These are phyloP conservation scores for Penicillium subrubescens DNA, from an alignment of 495 filamentous ascomycete genomes.

Conservation along the genomic window DNA sequence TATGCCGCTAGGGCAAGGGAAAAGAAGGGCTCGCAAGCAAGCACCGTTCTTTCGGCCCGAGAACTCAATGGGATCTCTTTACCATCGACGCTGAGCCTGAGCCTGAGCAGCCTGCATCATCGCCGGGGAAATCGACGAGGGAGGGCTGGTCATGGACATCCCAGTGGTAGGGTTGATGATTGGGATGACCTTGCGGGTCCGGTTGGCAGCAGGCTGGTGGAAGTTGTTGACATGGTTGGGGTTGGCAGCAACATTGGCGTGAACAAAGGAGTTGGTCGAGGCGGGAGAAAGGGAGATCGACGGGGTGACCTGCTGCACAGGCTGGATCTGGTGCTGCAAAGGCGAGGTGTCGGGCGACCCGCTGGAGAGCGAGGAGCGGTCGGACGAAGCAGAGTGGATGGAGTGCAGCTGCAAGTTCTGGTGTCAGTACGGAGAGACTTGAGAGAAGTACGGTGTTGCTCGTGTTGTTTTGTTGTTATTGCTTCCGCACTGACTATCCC, in stretches of 20 bases:
- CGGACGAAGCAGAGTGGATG: conserved; percentile 85
- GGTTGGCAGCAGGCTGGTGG: conserved; percentile 83
- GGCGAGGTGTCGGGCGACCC: conserved; percentile 94
- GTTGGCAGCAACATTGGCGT: conserved; percentile 54
- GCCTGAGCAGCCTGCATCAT: conserved; percentile 70
- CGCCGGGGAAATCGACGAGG: conserved; percentile 82
- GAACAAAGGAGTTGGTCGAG: conserved; percentile 64
- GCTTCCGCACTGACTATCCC: conserved; percentile 6
- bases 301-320: conserved; percentile 72
- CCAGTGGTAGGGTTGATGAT: conserved; percentile 97
- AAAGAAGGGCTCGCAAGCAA: conserved; percentile 16
- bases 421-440: conserved; percentile 20
- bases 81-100: conserved; percentile 58
- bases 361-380: conserved; percentile 91
- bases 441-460: neutral
- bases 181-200: conserved; percentile 93
- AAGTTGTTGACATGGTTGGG: conserved; percentile 73
- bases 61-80: conserved; percentile 21
- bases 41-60: conserved; percentile 34
- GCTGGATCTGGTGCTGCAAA: conserved; percentile 75
- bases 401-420: conserved; percentile 66
- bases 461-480: neutral
- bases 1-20: conserved; percentile 37
- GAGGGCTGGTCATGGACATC: conserved; percentile 84
- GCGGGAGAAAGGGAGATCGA: conserved; percentile 80